phyloP scores from a whole-genome alignment of 108 stramenopile species.

The Phaeodactylum tricornutum region DNA sequence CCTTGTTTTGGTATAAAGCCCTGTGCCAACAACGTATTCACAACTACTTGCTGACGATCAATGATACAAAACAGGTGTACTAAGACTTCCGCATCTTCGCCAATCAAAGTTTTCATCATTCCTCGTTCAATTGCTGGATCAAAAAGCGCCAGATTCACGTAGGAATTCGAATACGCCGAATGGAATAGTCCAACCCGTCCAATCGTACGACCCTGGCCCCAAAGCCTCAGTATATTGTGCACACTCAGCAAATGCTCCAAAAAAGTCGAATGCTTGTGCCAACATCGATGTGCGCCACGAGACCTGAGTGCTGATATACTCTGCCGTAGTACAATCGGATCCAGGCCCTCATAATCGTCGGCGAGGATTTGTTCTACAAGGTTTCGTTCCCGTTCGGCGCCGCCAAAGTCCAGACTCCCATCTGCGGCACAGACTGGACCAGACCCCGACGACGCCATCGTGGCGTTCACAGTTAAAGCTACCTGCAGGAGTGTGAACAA shows the following conservation, averaged over 20 bases:
- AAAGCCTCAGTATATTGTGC: constrained; percentile 15
- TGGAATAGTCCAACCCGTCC: constrained; percentile 19
- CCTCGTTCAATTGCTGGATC: constrained; percentile 14
- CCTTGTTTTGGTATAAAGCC: constrained; percentile 15
- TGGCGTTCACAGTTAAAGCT: too few species aligned
- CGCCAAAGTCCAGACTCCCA: too few species aligned
- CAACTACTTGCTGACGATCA: constrained; percentile 19
- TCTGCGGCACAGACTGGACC: too few species aligned
- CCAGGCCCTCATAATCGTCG: constrained; percentile 13
- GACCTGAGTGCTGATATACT: constrained; percentile 6
- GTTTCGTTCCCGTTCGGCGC: not conserved
- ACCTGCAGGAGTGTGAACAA: too few species aligned
- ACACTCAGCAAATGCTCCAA: constrained; percentile 19
- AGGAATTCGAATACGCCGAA: constrained; percentile 21
- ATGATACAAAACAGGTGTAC: constrained; percentile 27
- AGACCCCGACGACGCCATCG: too few species aligned
- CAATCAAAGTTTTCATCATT: constrained; percentile 11
- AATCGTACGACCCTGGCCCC: constrained; percentile 9
- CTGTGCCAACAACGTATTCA: constrained; percentile 14
- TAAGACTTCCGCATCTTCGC: constrained; percentile 15
- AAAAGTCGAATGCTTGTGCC: constrained; percentile 32
- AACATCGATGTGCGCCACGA: constrained; percentile 19
- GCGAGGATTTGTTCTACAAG: constrained; percentile 11
- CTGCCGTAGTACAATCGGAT: constrained; percentile 1
- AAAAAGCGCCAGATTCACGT: constrained; percentile 21